Conservation (phyloP, 2,329 filamentous ascomycete species). For the Onygenales sp. region DNA sequence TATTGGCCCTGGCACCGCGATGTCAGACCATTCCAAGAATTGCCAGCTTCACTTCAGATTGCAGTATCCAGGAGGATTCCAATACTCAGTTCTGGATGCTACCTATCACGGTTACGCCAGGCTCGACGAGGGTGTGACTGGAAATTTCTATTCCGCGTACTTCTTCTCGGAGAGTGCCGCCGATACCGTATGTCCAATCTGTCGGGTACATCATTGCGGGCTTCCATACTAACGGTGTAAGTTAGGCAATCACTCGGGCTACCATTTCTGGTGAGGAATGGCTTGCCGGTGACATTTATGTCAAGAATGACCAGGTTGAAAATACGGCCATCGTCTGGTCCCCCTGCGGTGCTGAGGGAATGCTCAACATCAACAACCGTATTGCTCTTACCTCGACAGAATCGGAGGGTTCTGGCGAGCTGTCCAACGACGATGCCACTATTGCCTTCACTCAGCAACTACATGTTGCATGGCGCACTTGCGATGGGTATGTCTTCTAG, state of each 20-base stretch:
- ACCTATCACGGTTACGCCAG: neutral
- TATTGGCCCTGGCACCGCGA: neutral
- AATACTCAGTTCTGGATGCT: neutral
- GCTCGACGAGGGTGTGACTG: neutral
- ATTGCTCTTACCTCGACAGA: neutral
- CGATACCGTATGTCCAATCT: neutral
- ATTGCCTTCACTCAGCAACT: neutral
- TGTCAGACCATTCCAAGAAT: neutral
- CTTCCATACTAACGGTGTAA: neutral
- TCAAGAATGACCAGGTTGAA: neutral
- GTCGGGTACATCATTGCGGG: neutral
- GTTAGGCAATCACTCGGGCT: neutral
- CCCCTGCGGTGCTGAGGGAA: neutral
- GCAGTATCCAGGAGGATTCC: slow-evolving; percentile 1
- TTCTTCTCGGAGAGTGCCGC: neutral
- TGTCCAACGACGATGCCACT: neutral
- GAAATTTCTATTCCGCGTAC: neutral
- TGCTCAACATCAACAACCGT: slow-evolving; percentile 2
- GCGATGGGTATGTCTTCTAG: neutral
- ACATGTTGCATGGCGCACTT: neutral
- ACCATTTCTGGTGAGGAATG: neutral
- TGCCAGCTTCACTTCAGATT: neutral
- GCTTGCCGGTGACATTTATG: neutral
- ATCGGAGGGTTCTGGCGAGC: neutral
- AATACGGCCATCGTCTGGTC: neutral